Evolutionary conservation across 2,329 filamentous ascomycete genomes (phyloP), one percentile per base, ranked within the genome.

Genomic region (Alternaria sp.): DNA sequence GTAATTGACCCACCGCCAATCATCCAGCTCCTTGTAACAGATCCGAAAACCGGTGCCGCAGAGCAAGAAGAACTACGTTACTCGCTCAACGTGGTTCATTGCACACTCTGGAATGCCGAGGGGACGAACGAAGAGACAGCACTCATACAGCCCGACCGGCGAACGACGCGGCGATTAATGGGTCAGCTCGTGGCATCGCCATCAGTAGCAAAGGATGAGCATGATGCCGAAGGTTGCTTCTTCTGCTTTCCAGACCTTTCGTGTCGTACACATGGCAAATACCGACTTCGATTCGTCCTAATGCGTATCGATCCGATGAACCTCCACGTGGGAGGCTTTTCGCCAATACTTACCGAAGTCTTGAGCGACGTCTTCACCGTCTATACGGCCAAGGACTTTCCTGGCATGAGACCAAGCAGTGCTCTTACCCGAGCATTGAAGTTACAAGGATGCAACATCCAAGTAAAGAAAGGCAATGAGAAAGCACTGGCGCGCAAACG

Each of bases 1-100:
- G 91, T 93, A 16, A 92, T 95, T 64, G 92, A 95, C 73, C 92
- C 92, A 41, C 92, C 92, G 3, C 92, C 92, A 14, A 94, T 95
- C 71, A 86, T 95, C 22, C 89, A 94, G 74, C 85, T 94, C 48
- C 82, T 84, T 28, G 86, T 93, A 57, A 86, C 87, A 53, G 86
- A 90, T 63, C 83, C 86, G 1, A 81, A 80, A 36, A 83, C 81
- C 14, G 81, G 82, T 45, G 69, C 73, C 18, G 74, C 79, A 27
- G 83, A 86, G 11, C 79, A 82, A 41, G 85, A 87, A 46, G 88
- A 92, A 64, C 79, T 91, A 27, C 85, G 86, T 41, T 87, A 89
- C 71, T 87, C 87, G 52, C 86, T 88, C 68, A 89, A 88, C 58
- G 90, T 93, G 12, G 87, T 94, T 70, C 90, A 92, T 75, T 94